Evolutionary conservation across 2,329 filamentous ascomycete genomes (phyloP), one percentile per base, ranked within the genome.

Genomic region (Decorospora gaudefroyi): DNA sequence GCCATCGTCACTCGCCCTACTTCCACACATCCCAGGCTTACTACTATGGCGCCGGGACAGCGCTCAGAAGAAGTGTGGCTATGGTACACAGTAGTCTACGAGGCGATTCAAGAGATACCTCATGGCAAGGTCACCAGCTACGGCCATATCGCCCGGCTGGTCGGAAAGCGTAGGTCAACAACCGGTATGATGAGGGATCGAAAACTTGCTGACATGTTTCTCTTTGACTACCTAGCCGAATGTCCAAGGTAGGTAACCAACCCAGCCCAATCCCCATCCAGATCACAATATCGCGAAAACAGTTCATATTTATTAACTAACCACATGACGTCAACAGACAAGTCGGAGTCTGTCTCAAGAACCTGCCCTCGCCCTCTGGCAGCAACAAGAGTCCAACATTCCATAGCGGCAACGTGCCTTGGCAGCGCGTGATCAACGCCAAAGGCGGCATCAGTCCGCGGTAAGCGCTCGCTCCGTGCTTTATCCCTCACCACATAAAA

Each of bases 401-500:
- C 73, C 86, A 96, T 68, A 76, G 80, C 46, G 76, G 75, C 16
- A 96, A 86, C 54, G 92, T 97, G 3, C 92, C 92, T 0, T 97
- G 92, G 92, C 92, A 97, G 75, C 78, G 93, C 45, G 88, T 97
- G 47, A 87, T 97, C 66, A 96, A 92, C 69, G 76, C 88, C 10
- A 92, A 88, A 71, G 91, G 92, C 15, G 76, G 83, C 46, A 95
- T 97, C 56, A 95, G 90, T 30, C 87, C 87, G 6, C 82, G 91
- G 89, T 92, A 63, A 56, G 74, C 67, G 35, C 25, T 27, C n/a
- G n/a, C n/a, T n/a, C n/a, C n/a, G n/a, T n/a, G n/a, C n/a, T n/a
- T n/a, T n/a, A n/a, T n/a, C n/a, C 31, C 18, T 47, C 42, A 36
- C 48, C 28, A 28, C 40, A 16, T n/a, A 36, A 41, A 38, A 52